Conservation (phyloP, 2,329 filamentous ascomycete species). For the Phialemoniopsis sp. region DNA sequence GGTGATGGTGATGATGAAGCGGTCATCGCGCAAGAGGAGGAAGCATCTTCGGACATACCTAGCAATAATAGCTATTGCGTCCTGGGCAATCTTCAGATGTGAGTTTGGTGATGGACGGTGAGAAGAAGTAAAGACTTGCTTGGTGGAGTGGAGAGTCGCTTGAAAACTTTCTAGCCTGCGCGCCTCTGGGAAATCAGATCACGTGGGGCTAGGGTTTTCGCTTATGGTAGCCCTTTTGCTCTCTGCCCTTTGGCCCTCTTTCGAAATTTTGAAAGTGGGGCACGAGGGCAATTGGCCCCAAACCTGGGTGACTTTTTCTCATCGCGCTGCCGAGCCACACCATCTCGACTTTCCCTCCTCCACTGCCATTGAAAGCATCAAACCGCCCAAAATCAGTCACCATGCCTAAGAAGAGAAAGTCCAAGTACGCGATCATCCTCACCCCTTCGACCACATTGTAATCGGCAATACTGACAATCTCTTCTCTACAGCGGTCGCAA, state of each 20-base stretch:
- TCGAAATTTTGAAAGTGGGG: neutral
- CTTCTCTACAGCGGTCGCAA: constrained; percentile 76
- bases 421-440: constrained; percentile 45
- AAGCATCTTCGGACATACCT: constrained; percentile 15
- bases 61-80: constrained; percentile 17
- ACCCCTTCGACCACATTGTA: neutral
- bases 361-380: neutral
- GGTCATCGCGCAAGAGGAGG: constrained; percentile 1
- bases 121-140: constrained; percentile 4
- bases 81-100: constrained; percentile 18
- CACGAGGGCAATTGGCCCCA: neutral
- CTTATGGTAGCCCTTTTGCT: neutral
- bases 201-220: constrained; percentile 10
- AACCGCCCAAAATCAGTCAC: constrained; percentile 11
- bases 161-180: neutral
- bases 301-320: neutral
- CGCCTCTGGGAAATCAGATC: neutral
- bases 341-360: neutral
- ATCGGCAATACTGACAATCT: constrained; percentile 2
- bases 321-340: neutral
- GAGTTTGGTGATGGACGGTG: constrained; percentile 6
- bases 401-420: constrained; percentile 24
- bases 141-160: neutral
- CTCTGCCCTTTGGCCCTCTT: neutral
- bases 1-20: too few species aligned